phyloP scores from a whole-genome alignment of 2,329 filamentous ascomycete genomes.

The Colletotrichum higginsianum region DNA sequence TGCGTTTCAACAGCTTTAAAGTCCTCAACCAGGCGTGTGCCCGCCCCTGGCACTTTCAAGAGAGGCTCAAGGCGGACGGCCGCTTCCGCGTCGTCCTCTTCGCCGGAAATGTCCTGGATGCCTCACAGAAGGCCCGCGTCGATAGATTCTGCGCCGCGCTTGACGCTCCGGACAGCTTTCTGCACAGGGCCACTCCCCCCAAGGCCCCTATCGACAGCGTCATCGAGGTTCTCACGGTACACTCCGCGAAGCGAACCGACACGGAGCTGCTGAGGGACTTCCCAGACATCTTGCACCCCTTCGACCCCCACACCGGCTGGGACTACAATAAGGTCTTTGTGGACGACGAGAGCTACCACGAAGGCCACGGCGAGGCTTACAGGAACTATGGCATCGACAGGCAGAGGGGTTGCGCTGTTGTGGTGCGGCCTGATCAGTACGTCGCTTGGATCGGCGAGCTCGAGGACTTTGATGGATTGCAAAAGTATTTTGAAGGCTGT shows the following conservation, averaged over 20 bases:
- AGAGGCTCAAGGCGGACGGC: slow-evolving; percentile 69
- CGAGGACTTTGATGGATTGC: slow-evolving; percentile 53
- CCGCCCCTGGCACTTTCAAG: slow-evolving; percentile 72
- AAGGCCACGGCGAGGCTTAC: slow-evolving; percentile 67
- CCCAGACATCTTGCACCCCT: slow-evolving; percentile 64
- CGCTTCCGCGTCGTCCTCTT: slow-evolving; percentile 74
- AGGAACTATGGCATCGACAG: slow-evolving; percentile 71
- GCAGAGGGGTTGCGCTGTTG: slow-evolving; percentile 69
- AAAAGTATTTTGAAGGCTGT: slow-evolving; percentile 53
- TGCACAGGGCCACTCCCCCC: slow-evolving; percentile 51
- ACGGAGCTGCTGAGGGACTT: slow-evolving; percentile 66
- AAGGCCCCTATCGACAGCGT: slow-evolving; percentile 44
- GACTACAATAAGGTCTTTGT: slow-evolving; percentile 71
- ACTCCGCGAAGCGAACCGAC: slow-evolving; percentile 65
- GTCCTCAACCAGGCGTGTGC: slow-evolving; percentile 72
- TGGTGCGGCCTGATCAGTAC: slow-evolving; percentile 78
- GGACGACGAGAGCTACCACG: slow-evolving; percentile 68
- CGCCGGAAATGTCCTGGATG: slow-evolving; percentile 67
- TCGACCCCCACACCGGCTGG: slow-evolving; percentile 63
- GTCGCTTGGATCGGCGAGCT: slow-evolving; percentile 62
- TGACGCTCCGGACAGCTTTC: slow-evolving; percentile 33
- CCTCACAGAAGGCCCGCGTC: slow-evolving; percentile 60
- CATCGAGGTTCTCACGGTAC: slow-evolving; percentile 71
- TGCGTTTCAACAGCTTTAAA: slow-evolving; percentile 71
- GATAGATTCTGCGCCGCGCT: slow-evolving; percentile 63